Evolutionary conservation across 305 asterid genomes (phyloP), one percentile per base, ranked within the genome.

Genomic region (Fraxinus xanthoxyloides): DNA sequence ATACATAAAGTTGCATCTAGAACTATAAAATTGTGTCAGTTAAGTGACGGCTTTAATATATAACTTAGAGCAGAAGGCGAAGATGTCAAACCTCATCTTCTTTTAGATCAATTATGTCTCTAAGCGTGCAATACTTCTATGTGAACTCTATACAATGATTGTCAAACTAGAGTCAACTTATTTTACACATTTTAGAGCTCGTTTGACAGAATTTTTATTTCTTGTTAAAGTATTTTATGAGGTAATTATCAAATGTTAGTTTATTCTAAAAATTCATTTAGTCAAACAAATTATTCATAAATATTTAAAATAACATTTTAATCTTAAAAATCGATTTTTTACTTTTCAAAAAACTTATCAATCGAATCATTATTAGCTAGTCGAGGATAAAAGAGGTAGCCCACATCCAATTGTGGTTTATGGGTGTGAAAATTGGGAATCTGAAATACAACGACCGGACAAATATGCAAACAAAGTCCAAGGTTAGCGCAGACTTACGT

Each of bases 361-460:
- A 1, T 1, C 46, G 1, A 38, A 38, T 38, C 46, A 38, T 38
- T 7, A 38, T 38, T 38, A 38, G 46, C 46, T 38, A 38, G 12
- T 8, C 48, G 48, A 40, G 48, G 48, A 40, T 9, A 40, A 9
- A 40, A 40, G 48, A 10, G 15, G 48, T 40, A 40, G 3, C 51
- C 51, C 15, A 43, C 17, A 43, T 40, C 48, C 48, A 9, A 40
- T 3, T 32, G 3, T 3, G 35, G 0, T 34, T 10, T 43, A 15
- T 3, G 59, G 21, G 59, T 48, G 5, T 51, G 65, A 54, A n/a
- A 54, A 54, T 54, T 54, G 65, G 26, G 10, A 56, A 19, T 56
- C 9, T 19, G 8, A 40, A 65, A 24, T 51, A 48, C 82, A 77
- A 79, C 46, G 74, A 61, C 61, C 82, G 86, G 77, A 82, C 80